Evolutionary conservation across 2,329 filamentous ascomycete species (phyloP).

Genomic region (Apiospora sp.): DNA sequence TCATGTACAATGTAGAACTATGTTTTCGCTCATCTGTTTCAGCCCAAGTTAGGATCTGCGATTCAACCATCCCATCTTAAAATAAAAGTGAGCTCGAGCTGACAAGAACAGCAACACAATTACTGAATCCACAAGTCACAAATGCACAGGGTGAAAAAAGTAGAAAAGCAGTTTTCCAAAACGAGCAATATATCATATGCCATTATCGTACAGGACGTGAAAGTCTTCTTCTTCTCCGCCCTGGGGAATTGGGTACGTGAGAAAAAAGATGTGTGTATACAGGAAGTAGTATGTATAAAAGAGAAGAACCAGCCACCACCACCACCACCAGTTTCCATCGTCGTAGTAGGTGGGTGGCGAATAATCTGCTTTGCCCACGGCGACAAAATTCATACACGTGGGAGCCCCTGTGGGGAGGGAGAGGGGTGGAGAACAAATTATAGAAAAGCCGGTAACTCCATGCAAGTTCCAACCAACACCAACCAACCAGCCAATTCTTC

Average conservation of each 20-base stretch:
- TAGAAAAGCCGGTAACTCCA: conserved; percentile 20
- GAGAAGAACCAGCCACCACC: neutral
- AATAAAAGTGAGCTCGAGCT: neutral
- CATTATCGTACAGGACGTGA: conserved; percentile 1
- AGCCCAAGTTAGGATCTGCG: neutral
- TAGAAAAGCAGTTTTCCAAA: neutral
- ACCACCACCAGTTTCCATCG: no score
- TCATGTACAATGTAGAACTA: neutral
- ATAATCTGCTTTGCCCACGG: neutral
- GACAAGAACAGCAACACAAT: neutral
- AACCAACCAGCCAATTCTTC: neutral
- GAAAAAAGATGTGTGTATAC: neutral
- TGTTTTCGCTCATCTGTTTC: neutral
- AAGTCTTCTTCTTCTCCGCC: neutral
- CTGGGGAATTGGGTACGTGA: neutral
- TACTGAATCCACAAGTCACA: no score
- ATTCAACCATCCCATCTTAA: neutral
- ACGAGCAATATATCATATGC: conserved; percentile 18
- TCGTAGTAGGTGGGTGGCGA: neutral
- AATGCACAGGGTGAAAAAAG: neutral
- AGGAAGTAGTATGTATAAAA: conserved; percentile 5
- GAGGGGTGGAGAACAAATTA: neutral
- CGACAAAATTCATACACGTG: no score
- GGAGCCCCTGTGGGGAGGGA: neutral
- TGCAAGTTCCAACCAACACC: conserved; percentile 6